Base-by-base conservation (phyloP, 2,329 filamentous ascomycete species). In the Calonectria pauciramosa region DNA sequence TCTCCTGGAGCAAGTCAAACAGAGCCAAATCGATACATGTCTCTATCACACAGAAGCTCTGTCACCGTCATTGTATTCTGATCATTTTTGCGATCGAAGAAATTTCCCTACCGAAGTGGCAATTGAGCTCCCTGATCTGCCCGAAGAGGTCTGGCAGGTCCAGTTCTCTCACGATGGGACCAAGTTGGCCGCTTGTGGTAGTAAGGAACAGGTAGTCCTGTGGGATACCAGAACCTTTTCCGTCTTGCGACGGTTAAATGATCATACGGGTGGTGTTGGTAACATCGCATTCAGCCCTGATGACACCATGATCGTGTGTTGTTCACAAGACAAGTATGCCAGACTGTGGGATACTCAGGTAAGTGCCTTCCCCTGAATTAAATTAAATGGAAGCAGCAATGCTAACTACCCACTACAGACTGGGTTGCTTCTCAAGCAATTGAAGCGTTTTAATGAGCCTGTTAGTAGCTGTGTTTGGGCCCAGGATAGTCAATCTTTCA, bases 271-370 rank as follows among this genome's bases (percentile, higher is more conserved):
- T 3, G 94, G 94, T 1, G 93, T 98, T 16, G 93, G 94, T 26
- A 95, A 96, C 80, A 86, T 98, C 5, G 90, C 95, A 1, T 99
- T 97, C 95, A 98, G 96, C 82, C 97, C 96, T 7, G 95, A 99
- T 84, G 95, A 98, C 85, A 90, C 90, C 1, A 95, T 95, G 86
- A 89, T 99, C 41, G 92, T 99, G 49, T 96, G 94, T 20, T 99
- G 96, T 83, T 94, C 92, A 20, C 90, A 92, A 77, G 95, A 98
- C 81, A 91, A 90, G 59, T 90, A 90, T 75, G 95, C 95, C 1
- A 90, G 93, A 44, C 85, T 98, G 75, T 98, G 95, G 94, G 91
- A 96, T 84, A 87, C 90, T 20, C 86, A 89, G 78, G 94, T 95
- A 86, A 86, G 90, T 85, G 18, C 13, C 34, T 6, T 41, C 34